Percentiles rank a stretch among this genome's conserved stretches.
These are phyloP conservation scores for Tarenaya hassleriana DNA, from an alignment of 345 rosid genomes.

Conservation along the genomic window DNA sequence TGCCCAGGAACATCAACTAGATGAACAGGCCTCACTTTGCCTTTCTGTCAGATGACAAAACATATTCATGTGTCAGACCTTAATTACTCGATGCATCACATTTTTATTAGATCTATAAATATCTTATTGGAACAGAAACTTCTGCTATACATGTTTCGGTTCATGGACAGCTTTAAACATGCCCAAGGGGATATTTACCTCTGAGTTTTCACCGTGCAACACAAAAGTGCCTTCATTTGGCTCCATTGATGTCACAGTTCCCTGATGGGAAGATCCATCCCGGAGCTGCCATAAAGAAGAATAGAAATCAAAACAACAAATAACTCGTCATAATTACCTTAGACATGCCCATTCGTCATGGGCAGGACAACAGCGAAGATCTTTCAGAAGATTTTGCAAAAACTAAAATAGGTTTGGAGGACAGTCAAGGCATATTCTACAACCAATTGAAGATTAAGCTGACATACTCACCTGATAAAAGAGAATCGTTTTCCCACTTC, in stretches of 20 bases:
- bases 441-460: too few species aligned
- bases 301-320: too few species aligned
- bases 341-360: too few species aligned
- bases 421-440: too few species aligned
- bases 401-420: too few species aligned
- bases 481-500: constrained; percentile 64
- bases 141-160: not conserved
- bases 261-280: constrained; percentile 82
- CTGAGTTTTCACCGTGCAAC: constrained; percentile 55
- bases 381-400: too few species aligned
- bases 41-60: constrained; percentile 39
- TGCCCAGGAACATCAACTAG: constrained; percentile 96
- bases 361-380: too few species aligned
- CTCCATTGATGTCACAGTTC: constrained; percentile 94
- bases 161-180: constrained; percentile 7
- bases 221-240: constrained; percentile 80
- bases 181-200: constrained; percentile 37
- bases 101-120: too few species aligned
- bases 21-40: constrained; percentile 70
- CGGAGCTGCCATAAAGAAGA: constrained; percentile 54
- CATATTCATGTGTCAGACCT: not conserved
- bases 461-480: constrained; percentile 48
- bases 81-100: constrained; percentile 9
- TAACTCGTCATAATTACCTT: too few species aligned
- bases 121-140: too few species aligned